A percentile compares a stretch with the other conserved stretches of the same genome.
Conservation (phyloP, 2,329 filamentous ascomycete genomes). For the Fonsecaea monophora region DNA sequence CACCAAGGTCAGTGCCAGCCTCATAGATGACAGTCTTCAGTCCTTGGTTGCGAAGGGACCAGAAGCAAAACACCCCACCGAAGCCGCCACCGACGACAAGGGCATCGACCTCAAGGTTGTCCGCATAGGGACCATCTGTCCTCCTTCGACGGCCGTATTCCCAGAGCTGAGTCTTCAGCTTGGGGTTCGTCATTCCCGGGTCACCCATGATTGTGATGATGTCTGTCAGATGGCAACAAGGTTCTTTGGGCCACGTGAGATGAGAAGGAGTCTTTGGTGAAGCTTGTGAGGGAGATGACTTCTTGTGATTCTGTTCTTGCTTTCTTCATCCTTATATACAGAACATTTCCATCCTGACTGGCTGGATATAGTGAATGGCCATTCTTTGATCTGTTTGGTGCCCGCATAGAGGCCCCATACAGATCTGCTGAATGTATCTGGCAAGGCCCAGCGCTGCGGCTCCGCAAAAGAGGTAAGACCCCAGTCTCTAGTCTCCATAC, state of each 20-base stretch:
- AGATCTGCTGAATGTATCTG: constrained; percentile 3
- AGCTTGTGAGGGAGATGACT: background rate
- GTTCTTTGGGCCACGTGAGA: constrained; percentile 6
- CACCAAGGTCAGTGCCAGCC: constrained; percentile 55
- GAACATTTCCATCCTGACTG: background rate
- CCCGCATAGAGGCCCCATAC: constrained; percentile 16
- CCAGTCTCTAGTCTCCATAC: background rate
- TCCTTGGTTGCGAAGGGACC: constrained; percentile 60
- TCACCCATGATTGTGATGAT: constrained; percentile 27
- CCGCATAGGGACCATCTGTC: constrained; percentile 42
- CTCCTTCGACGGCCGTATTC: constrained; percentile 40
- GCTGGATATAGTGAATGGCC: background rate
- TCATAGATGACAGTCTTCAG: constrained; percentile 60
- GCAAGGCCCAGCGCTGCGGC: constrained; percentile 13
- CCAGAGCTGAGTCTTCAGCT: constrained; percentile 37
- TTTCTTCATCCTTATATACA: constrained; percentile 1
- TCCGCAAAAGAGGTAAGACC: constrained; percentile 14
- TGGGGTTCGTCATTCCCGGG: constrained; percentile 29
- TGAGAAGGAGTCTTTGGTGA: constrained; percentile 11
- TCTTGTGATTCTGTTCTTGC: constrained; percentile 10
- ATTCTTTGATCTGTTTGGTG: constrained; percentile 21
- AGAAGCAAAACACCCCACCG: constrained; percentile 59
- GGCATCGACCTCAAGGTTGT: constrained; percentile 41
- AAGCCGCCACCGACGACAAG: constrained; percentile 44
- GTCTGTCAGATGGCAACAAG: constrained; percentile 3